phyloP scores from a whole-genome alignment of 495 filamentous ascomycete genomes.

The Podospora pseudocomata region DNA sequence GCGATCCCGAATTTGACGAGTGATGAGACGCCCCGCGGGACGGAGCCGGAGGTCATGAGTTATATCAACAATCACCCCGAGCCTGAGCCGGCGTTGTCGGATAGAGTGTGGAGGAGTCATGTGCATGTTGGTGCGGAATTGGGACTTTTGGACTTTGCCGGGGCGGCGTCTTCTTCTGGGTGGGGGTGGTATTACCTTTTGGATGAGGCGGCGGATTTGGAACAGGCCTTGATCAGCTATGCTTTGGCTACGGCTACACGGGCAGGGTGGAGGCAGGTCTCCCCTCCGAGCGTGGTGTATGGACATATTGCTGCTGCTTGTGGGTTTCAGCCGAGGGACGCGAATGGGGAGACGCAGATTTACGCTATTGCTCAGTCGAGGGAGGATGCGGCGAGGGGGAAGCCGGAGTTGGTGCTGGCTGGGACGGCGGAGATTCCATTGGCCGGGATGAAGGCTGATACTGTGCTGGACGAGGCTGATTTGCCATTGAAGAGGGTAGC shows the following conservation, averaged over 20 bases:
- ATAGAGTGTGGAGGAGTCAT: slow-evolving; percentile 61
- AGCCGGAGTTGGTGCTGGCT: slow-evolving; percentile 68
- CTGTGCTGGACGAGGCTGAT: slow-evolving; percentile 48
- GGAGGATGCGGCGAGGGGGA: slow-evolving; percentile 54
- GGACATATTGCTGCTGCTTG: slow-evolving; percentile 84
- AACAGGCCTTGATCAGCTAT: slow-evolving; percentile 89
- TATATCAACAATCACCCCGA: slow-evolving; percentile 76
- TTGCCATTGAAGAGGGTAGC: slow-evolving; percentile 75
- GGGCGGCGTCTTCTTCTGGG: slow-evolving; percentile 71
- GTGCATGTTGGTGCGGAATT: slow-evolving; percentile 79
- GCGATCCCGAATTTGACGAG: slow-evolving; percentile 85
- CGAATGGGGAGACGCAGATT: slow-evolving; percentile 85
- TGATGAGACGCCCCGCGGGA: slow-evolving; percentile 66
- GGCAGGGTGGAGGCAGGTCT: slow-evolving; percentile 70
- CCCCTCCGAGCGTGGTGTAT: slow-evolving; percentile 88
- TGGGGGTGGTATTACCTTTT: slow-evolving; percentile 97
- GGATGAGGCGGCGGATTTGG: slow-evolving; percentile 83
- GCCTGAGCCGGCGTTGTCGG: slow-evolving; percentile 45
- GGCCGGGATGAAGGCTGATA: slow-evolving; percentile 81
- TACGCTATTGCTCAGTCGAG: slow-evolving; percentile 66
- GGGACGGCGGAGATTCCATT: slow-evolving; percentile 94
- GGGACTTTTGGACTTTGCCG: slow-evolving; percentile 78
- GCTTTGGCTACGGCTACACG: slow-evolving; percentile 64
- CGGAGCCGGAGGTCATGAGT: slow-evolving; percentile 49
- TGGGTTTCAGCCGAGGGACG: slow-evolving; percentile 90